Base-by-base conservation (phyloP, 495 filamentous ascomycete species). In the Hapsidospora chrysogenum region DNA sequence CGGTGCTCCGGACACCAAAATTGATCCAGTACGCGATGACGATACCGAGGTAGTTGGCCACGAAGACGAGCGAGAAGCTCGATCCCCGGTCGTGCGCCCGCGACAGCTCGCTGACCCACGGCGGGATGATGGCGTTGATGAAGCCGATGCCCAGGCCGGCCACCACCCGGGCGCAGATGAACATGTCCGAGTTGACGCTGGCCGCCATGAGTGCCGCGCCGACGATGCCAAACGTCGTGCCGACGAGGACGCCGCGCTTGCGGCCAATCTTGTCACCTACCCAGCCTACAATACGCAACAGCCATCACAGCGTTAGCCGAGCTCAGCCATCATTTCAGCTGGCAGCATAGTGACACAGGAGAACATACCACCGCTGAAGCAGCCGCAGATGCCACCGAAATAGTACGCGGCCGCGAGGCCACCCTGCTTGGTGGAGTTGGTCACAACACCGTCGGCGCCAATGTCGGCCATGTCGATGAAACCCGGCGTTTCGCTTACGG, bases 11-110 rank as follows among this genome's bases (percentile, higher is more conserved):
- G 29, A 74, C 42, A 27, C 68, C 66, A 40, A 72, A 76, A 14
- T 66, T 65, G 38, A 75, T 54, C 72, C 71, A 77, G 50, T 76
- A 76, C 6, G 72, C 70, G 19, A 76, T 49, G 3, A 64, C 61
- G 20, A 78, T 71, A 34, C 72, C 71, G 9, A 74, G 53, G 41
- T 70, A 65, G 41, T 66, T 68, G 5, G 63, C 63, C 39, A 70
- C 68, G 49, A 72, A 70, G 31, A 64, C 61, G 34, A 64, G 60
- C 19, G 60, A 65, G 15, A 70, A 49, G 38, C 54, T 63, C 15
- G 54, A 56, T 20, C 63, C 63, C 14, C 64, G 57, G 35, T 64
- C 60, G 21, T 54, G 46, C 13, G 64, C 59, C 9, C 54, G 58
- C 11, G 61, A 61, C 9, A 53, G 59, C 46, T 77, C 72, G 9